A percentile compares a stretch with the other conserved stretches of the same genome.
phyloP scores from a whole-genome alignment of 306 rosid genomes.

The Mucuna pruriens region DNA sequence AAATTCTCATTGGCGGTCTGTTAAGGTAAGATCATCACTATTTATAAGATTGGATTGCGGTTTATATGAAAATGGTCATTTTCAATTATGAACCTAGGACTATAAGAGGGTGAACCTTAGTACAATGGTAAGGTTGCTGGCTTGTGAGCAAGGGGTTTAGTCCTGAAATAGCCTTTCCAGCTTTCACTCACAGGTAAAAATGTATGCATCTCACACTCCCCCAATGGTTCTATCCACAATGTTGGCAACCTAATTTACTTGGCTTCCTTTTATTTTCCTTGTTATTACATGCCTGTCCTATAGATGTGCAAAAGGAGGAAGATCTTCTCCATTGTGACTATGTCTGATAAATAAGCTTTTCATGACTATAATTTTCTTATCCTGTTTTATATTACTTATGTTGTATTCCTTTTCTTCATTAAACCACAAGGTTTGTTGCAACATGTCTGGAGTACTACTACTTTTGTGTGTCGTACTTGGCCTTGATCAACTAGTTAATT shows the following conservation, averaged over 20 bases:
- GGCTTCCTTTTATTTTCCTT: neutral
- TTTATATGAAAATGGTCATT: conserved; percentile 17
- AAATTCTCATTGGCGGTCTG: conserved; percentile 90
- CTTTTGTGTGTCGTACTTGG: neutral
- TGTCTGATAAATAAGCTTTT: neutral
- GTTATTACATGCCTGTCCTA: neutral
- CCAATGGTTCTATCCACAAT: neutral
- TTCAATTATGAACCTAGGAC: neutral
- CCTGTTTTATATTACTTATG: conserved; percentile 10
- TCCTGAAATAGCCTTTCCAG: neutral
- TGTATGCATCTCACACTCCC: neutral
- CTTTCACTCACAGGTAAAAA: neutral
- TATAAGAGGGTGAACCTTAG: neutral
- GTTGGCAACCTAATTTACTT: neutral
- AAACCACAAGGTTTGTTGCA: neutral
- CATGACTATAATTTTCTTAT: neutral
- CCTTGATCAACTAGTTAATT: conserved; percentile 5
- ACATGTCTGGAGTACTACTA: neutral
- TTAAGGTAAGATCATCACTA: conserved; percentile 59
- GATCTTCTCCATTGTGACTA: neutral
- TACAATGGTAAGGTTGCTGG: neutral
- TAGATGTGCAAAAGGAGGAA: neutral
- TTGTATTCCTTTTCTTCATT: neutral
- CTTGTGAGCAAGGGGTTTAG: neutral
- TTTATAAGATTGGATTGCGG: neutral